A percentile compares a stretch with the other conserved stretches of the same genome.
phyloP scores from a whole-genome alignment of 108 stramenopile species.

The Epithemia pelagica region DNA sequence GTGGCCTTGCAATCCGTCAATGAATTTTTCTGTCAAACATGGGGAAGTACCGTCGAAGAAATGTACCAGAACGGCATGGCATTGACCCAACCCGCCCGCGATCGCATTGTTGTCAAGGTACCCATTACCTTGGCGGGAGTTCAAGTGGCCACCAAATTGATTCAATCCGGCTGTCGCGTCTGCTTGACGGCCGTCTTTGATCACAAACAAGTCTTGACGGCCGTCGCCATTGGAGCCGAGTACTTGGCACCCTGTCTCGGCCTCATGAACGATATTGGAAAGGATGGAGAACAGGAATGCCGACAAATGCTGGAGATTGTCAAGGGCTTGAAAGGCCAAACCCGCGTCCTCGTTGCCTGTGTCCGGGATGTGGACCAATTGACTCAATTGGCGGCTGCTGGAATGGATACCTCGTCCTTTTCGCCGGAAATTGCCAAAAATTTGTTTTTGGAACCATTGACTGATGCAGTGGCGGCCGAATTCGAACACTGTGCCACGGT shows the following conservation, averaged over 20 bases:
- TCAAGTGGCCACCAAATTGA: constrained; percentile 44
- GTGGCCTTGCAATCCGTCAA: constrained; percentile 33
- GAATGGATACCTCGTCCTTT: constrained; percentile 62
- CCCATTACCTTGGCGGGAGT: constrained; percentile 47
- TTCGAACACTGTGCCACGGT: constrained; percentile 11
- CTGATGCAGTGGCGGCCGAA: constrained; percentile 41
- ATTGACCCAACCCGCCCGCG: constrained; percentile 34
- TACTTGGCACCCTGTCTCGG: constrained; percentile 44
- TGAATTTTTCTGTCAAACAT: constrained; percentile 71
- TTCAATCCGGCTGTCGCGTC: constrained; percentile 36
- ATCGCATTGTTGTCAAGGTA: constrained; percentile 59
- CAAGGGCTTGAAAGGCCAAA: constrained; percentile 45
- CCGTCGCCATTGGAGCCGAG: constrained; percentile 50
- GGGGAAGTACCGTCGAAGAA: constrained; percentile 46
- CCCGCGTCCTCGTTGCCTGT: constrained; percentile 59
- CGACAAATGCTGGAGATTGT: constrained; percentile 45
- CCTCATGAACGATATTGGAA: constrained; percentile 52
- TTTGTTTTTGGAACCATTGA: constrained; percentile 47
- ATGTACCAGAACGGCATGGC: constrained; percentile 54
- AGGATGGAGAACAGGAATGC: constrained; percentile 51
- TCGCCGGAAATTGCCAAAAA: constrained; percentile 41
- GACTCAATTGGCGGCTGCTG: constrained; percentile 35
- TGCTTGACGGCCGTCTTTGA: constrained; percentile 64
- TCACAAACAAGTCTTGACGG: constrained; percentile 52
- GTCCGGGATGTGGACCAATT: constrained; percentile 37